Base-by-base conservation (phyloP, 345 rosid genomes). In the Euphorbia pulcherrima region DNA sequence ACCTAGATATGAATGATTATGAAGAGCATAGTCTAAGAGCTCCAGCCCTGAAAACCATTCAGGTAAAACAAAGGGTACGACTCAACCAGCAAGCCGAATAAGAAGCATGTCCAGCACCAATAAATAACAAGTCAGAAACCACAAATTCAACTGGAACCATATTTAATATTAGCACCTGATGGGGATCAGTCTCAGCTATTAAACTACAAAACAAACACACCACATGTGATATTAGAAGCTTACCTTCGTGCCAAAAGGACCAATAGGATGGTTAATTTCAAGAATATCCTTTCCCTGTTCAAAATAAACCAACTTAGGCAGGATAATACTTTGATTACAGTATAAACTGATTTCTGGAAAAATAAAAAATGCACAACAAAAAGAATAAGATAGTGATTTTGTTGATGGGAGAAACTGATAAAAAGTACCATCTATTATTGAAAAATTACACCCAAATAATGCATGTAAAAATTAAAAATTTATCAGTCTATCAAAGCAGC, bases 241-340 rank as follows among this genome's bases (percentile, higher is more conserved):
- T 63, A 91, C 99, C 93, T 91, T 91, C 3, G 96, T 91, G 69
- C 99, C 97, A 68, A 91, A 94, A 58, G 97, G 97, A 75, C 99
- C 93, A 9, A 51, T 81, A 2, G 97, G 97, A 69, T 61, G 50
- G 82, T 94, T 64, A 27, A 87, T 84, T 33, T 91, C 96, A 58
- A 88, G 90, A 63, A 92, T 26, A 26, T 80, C 72, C 80, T 57
- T 91, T 61, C 99, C 99, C 96, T 94, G 62, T 61, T 52, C 21
- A 73, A 71, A 55, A 44, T 1, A 59, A 57, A 68, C 60, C 57
- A 30, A 72, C 6, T 23, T 62, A 57, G 61, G 40, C 46, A 55
- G 28, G 57, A 70, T 18, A 20, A 11, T 27, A 18, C 46, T 28
- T 39, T 17, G 55, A 27, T 23, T 63, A 30, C 39, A 64, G 24